Base-by-base conservation (phyloP, 148 eudicot genomes). In the Camellia japonica region DNA sequence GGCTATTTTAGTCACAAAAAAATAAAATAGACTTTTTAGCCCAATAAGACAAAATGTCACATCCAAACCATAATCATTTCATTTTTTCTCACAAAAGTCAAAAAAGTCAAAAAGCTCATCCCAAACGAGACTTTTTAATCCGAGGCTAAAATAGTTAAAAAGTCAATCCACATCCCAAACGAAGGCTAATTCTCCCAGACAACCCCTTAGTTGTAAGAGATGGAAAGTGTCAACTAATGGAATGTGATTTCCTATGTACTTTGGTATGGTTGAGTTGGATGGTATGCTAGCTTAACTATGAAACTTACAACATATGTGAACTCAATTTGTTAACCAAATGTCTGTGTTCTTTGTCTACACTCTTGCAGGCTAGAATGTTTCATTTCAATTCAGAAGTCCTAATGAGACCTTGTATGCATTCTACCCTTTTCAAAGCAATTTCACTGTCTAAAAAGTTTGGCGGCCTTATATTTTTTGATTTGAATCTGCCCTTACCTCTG, bases 311-410 rank as follows among this genome's bases (percentile, higher is more conserved):
- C n/a, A 42, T 68, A 20, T 68, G 11, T 6, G 73, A 54, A 7
- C 66, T 55, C 67, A 20, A 6, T 16, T 58, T 49, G 74, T 55
- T 46, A 20, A 54, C n/a, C 52, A 11, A 78, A 78, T 70, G n/a
- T 65, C 2, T 49, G 51, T 52, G 78, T 46, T 73, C 58, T 0
- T 62, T 61, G 65, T 68, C 71, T 75, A 41, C 47, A 43, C 59
- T 74, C 56, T 60, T 85, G 83, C 97, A 95, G 99, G 98, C 99
- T 15, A 91, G 92, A 71, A 88, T 95, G 47, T 88, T 95, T 77
- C 98, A 92, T 83, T 95, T 95, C 82, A 95, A 90, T 82, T 92
- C 99, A 42, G 95, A 93, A 83, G 93, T 89, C 77, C 82, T 95
- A 68, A 86, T 85, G 59, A 85, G 93, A 43, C 81, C 89, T n/a